Evolutionary conservation across 139 green algal species (phyloP).

Genomic region (Tetradesmus obliquus): DNA sequence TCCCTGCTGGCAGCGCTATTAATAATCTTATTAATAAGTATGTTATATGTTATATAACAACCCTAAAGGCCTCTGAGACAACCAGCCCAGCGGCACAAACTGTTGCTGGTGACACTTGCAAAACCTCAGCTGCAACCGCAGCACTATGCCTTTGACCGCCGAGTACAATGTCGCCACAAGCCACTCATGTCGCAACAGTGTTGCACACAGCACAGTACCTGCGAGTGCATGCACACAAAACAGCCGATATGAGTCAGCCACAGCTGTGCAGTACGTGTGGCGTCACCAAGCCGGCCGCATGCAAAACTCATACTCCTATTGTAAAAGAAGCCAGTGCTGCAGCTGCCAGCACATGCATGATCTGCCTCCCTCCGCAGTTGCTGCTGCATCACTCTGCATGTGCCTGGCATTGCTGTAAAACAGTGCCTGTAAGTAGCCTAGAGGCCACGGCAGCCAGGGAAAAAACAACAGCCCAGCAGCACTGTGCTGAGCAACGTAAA

Average conservation of each 20-base stretch:
- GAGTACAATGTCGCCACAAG: too few species aligned
- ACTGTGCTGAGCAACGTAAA: too few species aligned
- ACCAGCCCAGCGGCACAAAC: too few species aligned
- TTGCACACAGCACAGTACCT: neutral
- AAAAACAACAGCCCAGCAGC: too few species aligned
- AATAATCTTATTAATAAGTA: too few species aligned
- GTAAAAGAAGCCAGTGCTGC: neutral
- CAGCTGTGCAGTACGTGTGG: neutral
- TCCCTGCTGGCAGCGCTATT: too few species aligned
- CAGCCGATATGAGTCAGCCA: neutral
- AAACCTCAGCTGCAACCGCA: neutral
- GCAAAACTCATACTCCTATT: too few species aligned
- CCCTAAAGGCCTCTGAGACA: too few species aligned
- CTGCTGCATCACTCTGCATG: neutral
- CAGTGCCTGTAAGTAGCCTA: too few species aligned
- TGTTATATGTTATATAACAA: too few species aligned
- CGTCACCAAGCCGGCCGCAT: neutral
- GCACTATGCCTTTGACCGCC: too few species aligned
- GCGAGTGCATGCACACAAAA: neutral
- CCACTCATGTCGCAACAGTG: neutral
- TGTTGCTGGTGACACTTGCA: neutral
- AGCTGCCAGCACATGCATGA: neutral
- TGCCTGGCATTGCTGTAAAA: neutral
- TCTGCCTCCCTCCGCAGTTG: neutral
- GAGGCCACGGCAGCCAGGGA: too few species aligned